Conservation (phyloP, 169 alveolate species). For the Plasmodium inui region DNA sequence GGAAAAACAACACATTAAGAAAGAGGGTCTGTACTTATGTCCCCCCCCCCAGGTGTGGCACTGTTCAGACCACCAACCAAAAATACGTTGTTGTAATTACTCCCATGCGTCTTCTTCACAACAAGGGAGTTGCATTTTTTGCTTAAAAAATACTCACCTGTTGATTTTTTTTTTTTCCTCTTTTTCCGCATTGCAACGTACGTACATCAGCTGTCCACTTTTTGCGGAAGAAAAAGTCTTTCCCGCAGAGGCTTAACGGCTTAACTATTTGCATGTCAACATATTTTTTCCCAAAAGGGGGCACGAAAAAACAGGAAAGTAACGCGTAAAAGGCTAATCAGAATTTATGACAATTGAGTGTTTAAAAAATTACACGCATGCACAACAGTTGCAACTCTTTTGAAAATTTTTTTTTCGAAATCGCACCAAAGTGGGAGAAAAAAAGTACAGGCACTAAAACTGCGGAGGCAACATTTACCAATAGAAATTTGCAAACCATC, state of each 20-base stretch:
- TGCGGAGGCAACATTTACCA: background rate
- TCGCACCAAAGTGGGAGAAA: background rate
- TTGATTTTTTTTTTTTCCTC: background rate
- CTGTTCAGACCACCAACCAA: background rate
- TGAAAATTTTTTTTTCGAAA: background rate
- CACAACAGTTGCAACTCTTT: background rate
- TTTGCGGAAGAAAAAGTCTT: background rate
- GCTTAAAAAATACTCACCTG: background rate
- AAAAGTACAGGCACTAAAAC: background rate
- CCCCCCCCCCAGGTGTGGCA: background rate
- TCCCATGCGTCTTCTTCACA: background rate
- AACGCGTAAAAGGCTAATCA: background rate
- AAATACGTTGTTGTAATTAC: background rate
- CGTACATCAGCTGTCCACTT: background rate
- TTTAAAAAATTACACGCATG: background rate
- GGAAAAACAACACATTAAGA: slow-evolving; percentile 1
- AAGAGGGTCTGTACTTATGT: background rate
- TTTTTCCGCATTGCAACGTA: background rate
- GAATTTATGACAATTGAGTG: background rate
- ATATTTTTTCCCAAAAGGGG: background rate
- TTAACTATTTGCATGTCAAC: slow-evolving; percentile 4
- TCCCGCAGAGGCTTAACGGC: background rate
- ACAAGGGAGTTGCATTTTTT: background rate
- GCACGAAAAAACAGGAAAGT: background rate
- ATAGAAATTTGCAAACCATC: background rate